Base-by-base conservation (phyloP, 2,329 filamentous ascomycete genomes). In the Drechslerella dactyloides region DNA sequence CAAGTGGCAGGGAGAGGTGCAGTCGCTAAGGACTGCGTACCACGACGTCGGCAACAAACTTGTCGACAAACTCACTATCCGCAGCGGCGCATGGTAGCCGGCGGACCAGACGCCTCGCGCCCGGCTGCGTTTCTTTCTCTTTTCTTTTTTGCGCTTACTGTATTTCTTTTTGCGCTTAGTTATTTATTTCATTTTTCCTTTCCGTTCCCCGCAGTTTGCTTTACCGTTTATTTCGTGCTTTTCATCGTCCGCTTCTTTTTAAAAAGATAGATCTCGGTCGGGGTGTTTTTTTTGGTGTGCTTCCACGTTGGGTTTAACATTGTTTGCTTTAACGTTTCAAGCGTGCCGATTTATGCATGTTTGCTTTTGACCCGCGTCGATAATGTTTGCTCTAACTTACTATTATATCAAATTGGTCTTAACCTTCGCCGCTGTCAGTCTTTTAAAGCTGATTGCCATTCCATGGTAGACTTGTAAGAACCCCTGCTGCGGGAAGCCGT, bases 1-100 rank as follows among this genome's bases (percentile, higher is more conserved):
- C 7, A 69, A 69, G 33, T 11, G 44, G 57, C 57, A 51, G 58
- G 30, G 48, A 21, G 57, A 57, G 19, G 52, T 56, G 15, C 62
- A 52, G 65, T 69, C 51, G n/a, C 23, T 62, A 11, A 10, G 1
- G 11, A 40, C 33, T 57, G 44, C 65, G 30, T 65, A 57, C 53
- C 42, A 33, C 52, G 51, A 65, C 56, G 48, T 53, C 35, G 46
- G 46, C 21, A 54, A 66, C 23, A 48, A 19, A n/a, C 24, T 54
- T 19, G 46, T 19, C 8, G 15, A 46, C 5, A 55, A 59, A n/a
- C 15, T 54, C 5, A 11, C 10, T 2, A 17, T n/a, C 0, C 46
- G 48, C 23, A 5, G 42, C 13, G 54, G 54, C 52, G 62, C 54
- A 2, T 53, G 27, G 13, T 59, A 59, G 37, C n/a, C 21, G 13